A percentile compares a stretch with the other conserved stretches of the same genome.
Conservation (phyloP, 2,329 filamentous ascomycete species). For the Diaporthe sp. region DNA sequence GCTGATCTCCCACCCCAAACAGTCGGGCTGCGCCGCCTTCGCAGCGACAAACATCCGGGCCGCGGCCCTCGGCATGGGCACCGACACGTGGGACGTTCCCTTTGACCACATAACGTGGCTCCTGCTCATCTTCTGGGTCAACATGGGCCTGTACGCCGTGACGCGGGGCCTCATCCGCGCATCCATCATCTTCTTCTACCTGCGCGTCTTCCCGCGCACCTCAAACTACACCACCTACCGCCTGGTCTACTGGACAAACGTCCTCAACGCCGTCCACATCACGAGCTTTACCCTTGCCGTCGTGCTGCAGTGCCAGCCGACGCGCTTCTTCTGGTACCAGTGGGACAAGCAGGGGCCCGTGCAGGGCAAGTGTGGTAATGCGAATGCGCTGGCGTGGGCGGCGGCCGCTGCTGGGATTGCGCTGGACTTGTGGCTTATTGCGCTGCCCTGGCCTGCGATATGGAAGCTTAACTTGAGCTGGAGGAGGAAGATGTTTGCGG, state of each 20-base stretch:
- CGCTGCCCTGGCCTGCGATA: slow-evolving; percentile 55
- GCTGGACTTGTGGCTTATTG: slow-evolving; percentile 56
- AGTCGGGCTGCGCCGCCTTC: slow-evolving; percentile 25
- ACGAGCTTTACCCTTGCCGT: slow-evolving; percentile 47
- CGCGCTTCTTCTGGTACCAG: slow-evolving; percentile 48
- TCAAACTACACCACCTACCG: slow-evolving; percentile 43
- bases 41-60: slow-evolving; percentile 13
- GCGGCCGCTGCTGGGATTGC: slow-evolving; percentile 54
- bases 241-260: slow-evolving; percentile 46
- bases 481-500: slow-evolving; percentile 56
- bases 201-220: slow-evolving; percentile 50
- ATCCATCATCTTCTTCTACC: slow-evolving; percentile 54
- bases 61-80: slow-evolving; percentile 10
- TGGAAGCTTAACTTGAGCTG: slow-evolving; percentile 54
- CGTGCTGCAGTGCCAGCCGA: slow-evolving; percentile 50
- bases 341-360: slow-evolving; percentile 50
- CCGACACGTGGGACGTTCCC: slow-evolving; percentile 11
- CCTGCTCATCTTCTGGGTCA: slow-evolving; percentile 57
- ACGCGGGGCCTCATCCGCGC: slow-evolving; percentile 51
- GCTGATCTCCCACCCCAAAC: slow-evolving; percentile 1
- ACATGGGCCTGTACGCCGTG: slow-evolving; percentile 46
- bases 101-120: slow-evolving; percentile 47
- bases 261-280: slow-evolving; percentile 46
- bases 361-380: slow-evolving; percentile 47
- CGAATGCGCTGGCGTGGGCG: slow-evolving; percentile 50